These are phyloP conservation scores for Solanum chacoense DNA, from an alignment of 305 asterid species.

Conservation along the genomic window DNA sequence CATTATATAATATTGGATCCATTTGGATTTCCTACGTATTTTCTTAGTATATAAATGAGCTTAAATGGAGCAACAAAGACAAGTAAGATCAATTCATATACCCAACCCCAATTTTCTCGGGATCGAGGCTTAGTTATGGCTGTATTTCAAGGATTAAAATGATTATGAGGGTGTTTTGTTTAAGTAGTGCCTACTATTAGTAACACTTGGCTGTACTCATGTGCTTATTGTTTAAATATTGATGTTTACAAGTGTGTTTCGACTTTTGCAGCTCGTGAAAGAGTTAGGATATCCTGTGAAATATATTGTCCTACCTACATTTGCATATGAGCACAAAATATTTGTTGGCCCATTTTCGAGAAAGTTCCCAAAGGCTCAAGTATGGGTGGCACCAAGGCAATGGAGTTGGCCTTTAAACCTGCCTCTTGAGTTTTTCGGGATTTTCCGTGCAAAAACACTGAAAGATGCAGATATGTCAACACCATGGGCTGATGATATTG, in stretches of 20 bases:
- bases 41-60: neutral
- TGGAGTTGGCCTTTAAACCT: slow-evolving; percentile 97
- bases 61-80: neutral
- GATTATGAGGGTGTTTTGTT: neutral
- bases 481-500: slow-evolving; percentile 83
- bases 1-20: neutral
- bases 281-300: slow-evolving; percentile 84
- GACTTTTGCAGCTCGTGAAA: slow-evolving; percentile 61
- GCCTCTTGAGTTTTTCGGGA: slow-evolving; percentile 88
- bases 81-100: neutral
- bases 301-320: slow-evolving; percentile 75
- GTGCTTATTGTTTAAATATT: neutral
- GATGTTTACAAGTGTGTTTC: neutral
- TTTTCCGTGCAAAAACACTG: slow-evolving; percentile 65
- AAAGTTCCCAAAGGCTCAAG: slow-evolving; percentile 75
- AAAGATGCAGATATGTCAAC: slow-evolving; percentile 46
- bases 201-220: neutral
- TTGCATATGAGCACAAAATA: slow-evolving; percentile 93
- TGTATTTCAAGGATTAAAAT: neutral
- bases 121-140: neutral
- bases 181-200: neutral
- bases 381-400: slow-evolving; percentile 99
- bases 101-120: neutral
- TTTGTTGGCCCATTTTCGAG: slow-evolving; percentile 95
- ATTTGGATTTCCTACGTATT: neutral